Percentiles rank a stretch among this genome's conserved stretches.
Conservation (phyloP, 192 early-diverging fungal species). For the Backusella sp. region DNA sequence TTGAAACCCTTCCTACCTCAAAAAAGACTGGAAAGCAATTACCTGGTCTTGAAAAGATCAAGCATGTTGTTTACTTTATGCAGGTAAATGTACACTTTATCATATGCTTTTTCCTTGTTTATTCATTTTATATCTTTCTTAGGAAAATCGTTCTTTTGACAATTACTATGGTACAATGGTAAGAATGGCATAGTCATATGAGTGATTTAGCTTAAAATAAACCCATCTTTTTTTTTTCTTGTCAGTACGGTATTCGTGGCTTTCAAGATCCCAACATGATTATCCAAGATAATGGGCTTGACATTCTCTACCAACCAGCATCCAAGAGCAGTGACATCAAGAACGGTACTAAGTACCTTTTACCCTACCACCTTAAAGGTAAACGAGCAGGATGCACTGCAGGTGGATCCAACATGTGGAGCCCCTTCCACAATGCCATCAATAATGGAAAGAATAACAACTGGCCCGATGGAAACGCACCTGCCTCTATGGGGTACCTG, state of each 20-base stretch:
- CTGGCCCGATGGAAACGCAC: conserved; percentile 24
- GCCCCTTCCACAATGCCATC: conserved; percentile 17
- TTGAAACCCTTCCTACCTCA: not conserved
- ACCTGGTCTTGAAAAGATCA: conserved; percentile 28
- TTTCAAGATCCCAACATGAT: conserved; percentile 22
- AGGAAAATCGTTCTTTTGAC: conserved; percentile 29
- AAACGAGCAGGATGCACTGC: conserved; percentile 28
- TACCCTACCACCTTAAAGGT: conserved; percentile 24
- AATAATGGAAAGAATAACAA: conserved; percentile 30
- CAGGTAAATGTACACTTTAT: not conserved
- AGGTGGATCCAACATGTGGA: conserved; percentile 29
- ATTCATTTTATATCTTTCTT: not conserved
- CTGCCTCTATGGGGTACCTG: conserved; percentile 26
- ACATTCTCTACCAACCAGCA: conserved; percentile 25
- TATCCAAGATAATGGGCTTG: conserved; percentile 21
- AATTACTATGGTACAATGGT: conserved; percentile 27
- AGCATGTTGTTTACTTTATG: conserved; percentile 31
- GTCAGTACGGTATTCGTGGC: conserved; percentile 7
- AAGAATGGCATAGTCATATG: no score
- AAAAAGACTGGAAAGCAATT: not conserved
- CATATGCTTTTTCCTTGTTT: not conserved
- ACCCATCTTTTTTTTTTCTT: no score
- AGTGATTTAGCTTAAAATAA: no score
- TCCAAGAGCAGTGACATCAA: conserved; percentile 12
- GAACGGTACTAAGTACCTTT: conserved; percentile 22